A percentile compares a stretch with the other conserved stretches of the same genome.
phyloP scores from a whole-genome alignment of 2,329 filamentous ascomycete species.

The Aspergillus neotritici region DNA sequence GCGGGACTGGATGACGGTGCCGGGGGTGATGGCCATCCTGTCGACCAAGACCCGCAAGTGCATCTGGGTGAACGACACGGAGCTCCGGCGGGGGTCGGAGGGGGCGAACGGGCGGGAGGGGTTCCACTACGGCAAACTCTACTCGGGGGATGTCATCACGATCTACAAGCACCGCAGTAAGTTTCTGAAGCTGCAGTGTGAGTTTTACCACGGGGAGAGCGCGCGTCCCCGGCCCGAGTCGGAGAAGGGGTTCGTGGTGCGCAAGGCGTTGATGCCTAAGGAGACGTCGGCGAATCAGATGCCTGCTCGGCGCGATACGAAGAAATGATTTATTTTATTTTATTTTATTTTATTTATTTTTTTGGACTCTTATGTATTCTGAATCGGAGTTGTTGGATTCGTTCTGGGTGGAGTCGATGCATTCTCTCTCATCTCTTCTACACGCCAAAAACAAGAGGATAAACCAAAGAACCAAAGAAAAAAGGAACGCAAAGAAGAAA shows the following conservation, averaged over 20 bases:
- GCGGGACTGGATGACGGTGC: constrained; percentile 50
- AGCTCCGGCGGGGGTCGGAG: constrained; percentile 53
- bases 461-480: neutral
- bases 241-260: constrained; percentile 38
- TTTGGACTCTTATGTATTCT: neutral
- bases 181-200: constrained; percentile 41
- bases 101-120: constrained; percentile 48
- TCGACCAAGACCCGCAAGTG: constrained; percentile 72
- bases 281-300: constrained; percentile 21
- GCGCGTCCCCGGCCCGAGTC: constrained; percentile 35
- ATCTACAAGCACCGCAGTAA: constrained; percentile 54
- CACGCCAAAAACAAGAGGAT: no score
- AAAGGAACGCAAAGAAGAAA: neutral
- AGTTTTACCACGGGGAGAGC: constrained; percentile 45
- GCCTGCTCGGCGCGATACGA: constrained; percentile 14
- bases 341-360: neutral
- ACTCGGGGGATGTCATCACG: constrained; percentile 70
- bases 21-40: constrained; percentile 63
- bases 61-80: constrained; percentile 70
- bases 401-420: no score
- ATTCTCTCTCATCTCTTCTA: no score
- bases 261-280: constrained; percentile 32
- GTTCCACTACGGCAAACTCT: constrained; percentile 59
- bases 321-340: constrained; percentile 3
- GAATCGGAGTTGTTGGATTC: no score